Evolutionary conservation across 2,329 filamentous ascomycete species (phyloP).

Genomic region (Aureobasidium melanogenum): DNA sequence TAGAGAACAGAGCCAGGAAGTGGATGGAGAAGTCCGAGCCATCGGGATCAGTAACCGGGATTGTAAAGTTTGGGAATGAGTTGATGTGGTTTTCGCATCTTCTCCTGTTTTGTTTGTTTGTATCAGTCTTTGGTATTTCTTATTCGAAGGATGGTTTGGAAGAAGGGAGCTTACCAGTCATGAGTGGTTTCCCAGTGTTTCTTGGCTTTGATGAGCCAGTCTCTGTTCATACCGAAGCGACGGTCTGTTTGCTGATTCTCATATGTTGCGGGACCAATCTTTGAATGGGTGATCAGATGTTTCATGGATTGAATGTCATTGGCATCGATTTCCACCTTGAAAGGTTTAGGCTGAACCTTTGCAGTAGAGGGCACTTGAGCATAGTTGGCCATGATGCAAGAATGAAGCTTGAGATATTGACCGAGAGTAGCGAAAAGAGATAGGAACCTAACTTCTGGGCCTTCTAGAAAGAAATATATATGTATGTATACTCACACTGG

Average conservation of each 20-base stretch:
- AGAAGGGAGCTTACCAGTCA: conserved; percentile 22
- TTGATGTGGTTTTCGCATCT: conserved; percentile 37
- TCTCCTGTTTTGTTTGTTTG: conserved; percentile 18
- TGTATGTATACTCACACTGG: no score
- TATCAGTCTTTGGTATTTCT: neutral
- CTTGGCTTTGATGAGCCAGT: conserved; percentile 38
- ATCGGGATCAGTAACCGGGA: conserved; percentile 32
- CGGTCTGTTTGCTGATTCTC: conserved; percentile 38
- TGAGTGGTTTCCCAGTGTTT: conserved; percentile 27
- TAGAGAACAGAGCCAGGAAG: conserved; percentile 47
- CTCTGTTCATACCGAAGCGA: conserved; percentile 36
- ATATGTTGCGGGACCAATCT: conserved; percentile 40
- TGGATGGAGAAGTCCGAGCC: conserved; percentile 36
- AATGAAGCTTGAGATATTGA: neutral
- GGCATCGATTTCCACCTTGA: conserved; percentile 36
- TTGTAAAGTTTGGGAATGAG: conserved; percentile 42
- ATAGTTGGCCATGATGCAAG: conserved; percentile 19
- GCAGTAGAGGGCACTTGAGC: conserved; percentile 28
- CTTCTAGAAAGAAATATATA: no score
- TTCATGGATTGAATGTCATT: conserved; percentile 38
- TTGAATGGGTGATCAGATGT: conserved; percentile 39
- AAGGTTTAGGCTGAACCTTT: conserved; percentile 31
- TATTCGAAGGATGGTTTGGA: neutral
- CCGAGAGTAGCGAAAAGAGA: no score
- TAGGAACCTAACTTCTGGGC: no score